Conservation (phyloP, 2,329 filamentous ascomycete species). For the Emergomyces orientalis region DNA sequence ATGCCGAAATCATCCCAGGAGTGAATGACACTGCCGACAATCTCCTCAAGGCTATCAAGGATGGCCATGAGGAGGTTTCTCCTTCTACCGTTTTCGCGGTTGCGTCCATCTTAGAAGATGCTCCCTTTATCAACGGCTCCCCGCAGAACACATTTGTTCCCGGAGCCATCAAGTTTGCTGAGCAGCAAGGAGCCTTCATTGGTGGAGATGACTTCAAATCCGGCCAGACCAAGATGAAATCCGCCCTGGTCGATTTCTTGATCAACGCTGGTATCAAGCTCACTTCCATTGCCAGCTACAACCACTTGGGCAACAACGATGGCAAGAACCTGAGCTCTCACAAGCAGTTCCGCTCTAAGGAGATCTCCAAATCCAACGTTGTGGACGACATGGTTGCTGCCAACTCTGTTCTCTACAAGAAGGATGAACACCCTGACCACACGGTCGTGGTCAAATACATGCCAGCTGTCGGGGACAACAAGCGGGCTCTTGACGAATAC, state of each 20-base stretch:
- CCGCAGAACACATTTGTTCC: conserved; percentile 99
- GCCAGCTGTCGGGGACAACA: conserved; percentile 97
- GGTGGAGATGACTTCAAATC: conserved; percentile 99
- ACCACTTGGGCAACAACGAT: conserved; percentile 98
- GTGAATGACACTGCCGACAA: conserved; percentile 97
- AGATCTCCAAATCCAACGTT: conserved; percentile 98
- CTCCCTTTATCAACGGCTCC: conserved; percentile 97
- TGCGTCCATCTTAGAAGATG: conserved; percentile 78
- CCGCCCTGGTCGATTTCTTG: conserved; percentile 92
- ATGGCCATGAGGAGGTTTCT: conserved; percentile 80
- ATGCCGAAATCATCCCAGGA: conserved; percentile 74
- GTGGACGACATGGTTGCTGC: conserved; percentile 99
- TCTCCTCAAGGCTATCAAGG: conserved; percentile 75
- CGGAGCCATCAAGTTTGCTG: conserved; percentile 79
- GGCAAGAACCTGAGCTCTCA: conserved; percentile 97
- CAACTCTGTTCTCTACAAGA: conserved; percentile 80
- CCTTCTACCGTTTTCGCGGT: conserved; percentile 95
- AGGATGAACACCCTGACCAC: conserved; percentile 93
- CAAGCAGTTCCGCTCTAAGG: conserved; percentile 98
- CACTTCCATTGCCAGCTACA: conserved; percentile 97
- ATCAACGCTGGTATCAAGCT: conserved; percentile 98
- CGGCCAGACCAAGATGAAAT: conserved; percentile 99
- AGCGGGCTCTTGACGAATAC: conserved; percentile 97
- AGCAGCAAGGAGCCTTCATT: conserved; percentile 79
- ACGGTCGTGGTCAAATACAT: conserved; percentile 99